Evolutionary conservation across 1,284 basidiomycete genomes (phyloP), one percentile per base, ranked within the genome.

Genomic region (Ustilago cynodontis): DNA sequence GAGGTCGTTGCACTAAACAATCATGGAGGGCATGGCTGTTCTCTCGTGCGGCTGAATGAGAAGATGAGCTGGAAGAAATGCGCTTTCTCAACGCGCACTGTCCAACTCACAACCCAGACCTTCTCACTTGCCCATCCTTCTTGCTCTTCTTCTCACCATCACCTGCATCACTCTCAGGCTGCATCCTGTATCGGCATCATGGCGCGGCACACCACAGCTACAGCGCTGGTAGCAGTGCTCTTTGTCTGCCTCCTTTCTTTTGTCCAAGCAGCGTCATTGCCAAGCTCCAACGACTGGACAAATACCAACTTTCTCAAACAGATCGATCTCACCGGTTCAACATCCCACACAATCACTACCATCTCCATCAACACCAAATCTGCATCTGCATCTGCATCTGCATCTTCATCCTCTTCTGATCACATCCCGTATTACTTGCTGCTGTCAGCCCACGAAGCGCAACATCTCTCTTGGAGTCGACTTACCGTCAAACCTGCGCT

Each of bases 321-420:
- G 35, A 61, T 82, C 53, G 74, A 80, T n/a, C 67, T 83, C 9
- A 70, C 77, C 52, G 81, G 81, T n/a, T 67, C 81, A 13, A 65
- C 77, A 18, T 65, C 78, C 14, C 68, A 74, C 35, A 26, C 70
- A 8, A 56, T 69, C 47, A 71, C 74, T 8, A 62, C 67, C 10
- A 54, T 85, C 29, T 65, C 71, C 5, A 73, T 83, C 37, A 80
- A 78, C 49, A 74, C 77, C 13, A 57, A 71, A 51, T 63, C 63
- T 37, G 52, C 5, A 9, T 41, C 77, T 54, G 51, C 68, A 3
- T 77, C 76, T n/a, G n/a, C n/a, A 51, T 63, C 63, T 37, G 52
- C 5, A 9, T 41, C 77, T 54, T 49, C 68, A 3, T 77, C 76
- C 47, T 43, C 63, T 4, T 62, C 55, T 6, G 81, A 77, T 24